phyloP scores from a whole-genome alignment of 768 basidiomycete species.

The Strobilomyces dryophilus region DNA sequence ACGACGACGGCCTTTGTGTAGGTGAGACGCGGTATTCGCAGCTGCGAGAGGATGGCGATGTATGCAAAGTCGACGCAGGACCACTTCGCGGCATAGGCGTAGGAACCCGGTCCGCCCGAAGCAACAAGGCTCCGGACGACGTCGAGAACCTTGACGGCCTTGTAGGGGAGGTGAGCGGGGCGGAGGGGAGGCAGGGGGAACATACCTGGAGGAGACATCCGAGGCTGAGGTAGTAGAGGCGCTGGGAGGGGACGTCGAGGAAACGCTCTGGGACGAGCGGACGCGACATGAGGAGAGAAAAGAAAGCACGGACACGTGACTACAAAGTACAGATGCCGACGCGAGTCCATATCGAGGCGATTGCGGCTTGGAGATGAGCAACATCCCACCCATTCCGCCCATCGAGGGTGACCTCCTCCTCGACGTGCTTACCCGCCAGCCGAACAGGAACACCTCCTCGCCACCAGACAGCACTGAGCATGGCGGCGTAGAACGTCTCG shows the following conservation, averaged over 20 bases:
- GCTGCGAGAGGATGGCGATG: constrained; percentile 49
- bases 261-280: constrained; percentile 72
- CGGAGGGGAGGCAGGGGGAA: background rate
- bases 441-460: constrained; percentile 28
- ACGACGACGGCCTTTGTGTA: constrained; percentile 61
- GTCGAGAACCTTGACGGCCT: constrained; percentile 79
- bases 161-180: constrained; percentile 2
- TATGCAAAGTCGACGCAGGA: constrained; percentile 64
- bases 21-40: constrained; percentile 71
- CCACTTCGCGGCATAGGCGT: constrained; percentile 63
- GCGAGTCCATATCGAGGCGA: constrained; percentile 2
- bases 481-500: constrained; percentile 58
- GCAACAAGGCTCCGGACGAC: constrained; percentile 52
- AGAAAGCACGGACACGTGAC: constrained; percentile 17
- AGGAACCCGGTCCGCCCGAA: constrained; percentile 37
- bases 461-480: constrained; percentile 42
- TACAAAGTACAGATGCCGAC: background rate
- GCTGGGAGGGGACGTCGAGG: constrained; percentile 73
- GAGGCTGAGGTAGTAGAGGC: constrained; percentile 73
- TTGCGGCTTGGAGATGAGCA: constrained; percentile 23
- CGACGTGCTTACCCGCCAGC: constrained; percentile 53
- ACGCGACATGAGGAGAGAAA: constrained; percentile 16
- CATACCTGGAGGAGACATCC: constrained; percentile 74
- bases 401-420: constrained; percentile 57
- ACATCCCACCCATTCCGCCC: constrained; percentile 46